Percentiles rank a stretch among this genome's conserved stretches.
Conservation (phyloP, 2,329 filamentous ascomycete species). For the Sphaerulina vaccinii region DNA sequence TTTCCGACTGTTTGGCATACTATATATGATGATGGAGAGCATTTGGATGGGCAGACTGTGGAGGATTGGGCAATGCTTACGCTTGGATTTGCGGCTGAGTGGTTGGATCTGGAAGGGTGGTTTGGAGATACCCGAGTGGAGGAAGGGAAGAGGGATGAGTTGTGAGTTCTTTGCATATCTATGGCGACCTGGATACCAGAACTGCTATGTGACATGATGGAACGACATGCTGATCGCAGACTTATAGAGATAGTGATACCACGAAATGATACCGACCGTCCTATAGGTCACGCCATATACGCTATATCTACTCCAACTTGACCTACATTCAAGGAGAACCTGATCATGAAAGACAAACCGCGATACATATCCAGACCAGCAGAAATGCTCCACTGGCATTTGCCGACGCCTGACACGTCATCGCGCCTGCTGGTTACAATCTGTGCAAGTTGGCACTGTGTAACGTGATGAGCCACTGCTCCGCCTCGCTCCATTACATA, state of each 20-base stretch:
- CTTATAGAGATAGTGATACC: constrained; percentile 1
- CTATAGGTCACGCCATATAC: no score
- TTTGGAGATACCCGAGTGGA: constrained; percentile 33
- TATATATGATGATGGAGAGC: constrained; percentile 76
- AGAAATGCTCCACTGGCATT: no score
- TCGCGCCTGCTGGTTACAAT: no score
- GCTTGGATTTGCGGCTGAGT: constrained; percentile 82
- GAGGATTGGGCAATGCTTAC: constrained; percentile 86
- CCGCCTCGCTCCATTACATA: no score
- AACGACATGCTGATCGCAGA: background rate
- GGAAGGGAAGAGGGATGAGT: constrained; percentile 18
- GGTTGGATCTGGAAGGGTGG: constrained; percentile 76
- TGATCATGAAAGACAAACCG: no score
- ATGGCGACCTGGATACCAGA: background rate
- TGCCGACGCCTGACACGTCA: no score
- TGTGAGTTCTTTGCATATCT: constrained; percentile 21
- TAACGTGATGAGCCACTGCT: no score
- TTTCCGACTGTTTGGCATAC: constrained; percentile 89
- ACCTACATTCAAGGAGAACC: no score
- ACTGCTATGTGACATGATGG: background rate
- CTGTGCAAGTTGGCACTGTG: no score
- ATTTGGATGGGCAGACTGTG: constrained; percentile 76
- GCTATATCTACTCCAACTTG: no score
- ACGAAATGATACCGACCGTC: background rate
- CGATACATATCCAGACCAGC: no score